Evolutionary conservation across 257 asterid species (phyloP).

Genomic region (Primulina huaijiensis): DNA sequence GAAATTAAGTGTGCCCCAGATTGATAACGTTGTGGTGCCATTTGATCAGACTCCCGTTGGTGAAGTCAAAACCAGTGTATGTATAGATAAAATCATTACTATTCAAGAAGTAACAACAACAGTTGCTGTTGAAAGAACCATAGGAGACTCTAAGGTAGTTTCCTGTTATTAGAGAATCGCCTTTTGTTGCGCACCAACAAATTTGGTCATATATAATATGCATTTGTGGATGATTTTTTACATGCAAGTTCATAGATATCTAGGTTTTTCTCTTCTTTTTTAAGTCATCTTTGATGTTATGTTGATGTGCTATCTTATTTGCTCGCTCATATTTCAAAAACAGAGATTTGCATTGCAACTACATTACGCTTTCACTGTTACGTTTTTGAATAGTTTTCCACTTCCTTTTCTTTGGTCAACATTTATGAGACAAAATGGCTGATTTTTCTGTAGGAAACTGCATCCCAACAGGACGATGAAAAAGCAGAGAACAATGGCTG

Average conservation of each 20-base stretch:
- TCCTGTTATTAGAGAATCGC: slow-evolving; percentile 1
- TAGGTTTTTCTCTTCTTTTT: too few species aligned
- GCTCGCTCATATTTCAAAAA: background rate
- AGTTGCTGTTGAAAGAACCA: slow-evolving; percentile 42
- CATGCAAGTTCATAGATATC: slow-evolving; percentile 1
- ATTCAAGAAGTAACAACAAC: slow-evolving; percentile 58
- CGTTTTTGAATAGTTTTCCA: background rate
- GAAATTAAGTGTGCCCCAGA: slow-evolving; percentile 33
- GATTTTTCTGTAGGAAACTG: slow-evolving; percentile 37
- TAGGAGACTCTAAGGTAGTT: slow-evolving; percentile 46
- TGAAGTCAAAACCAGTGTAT: slow-evolving; percentile 54
- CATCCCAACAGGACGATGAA: slow-evolving; percentile 20
- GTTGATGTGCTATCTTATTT: slow-evolving; percentile 12
- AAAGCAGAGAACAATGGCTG: slow-evolving; percentile 32
- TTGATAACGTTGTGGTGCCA: slow-evolving; percentile 29
- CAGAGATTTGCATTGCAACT: background rate
- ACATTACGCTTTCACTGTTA: background rate
- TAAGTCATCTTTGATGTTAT: background rate
- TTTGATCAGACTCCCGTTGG: slow-evolving; percentile 33
- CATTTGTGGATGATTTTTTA: background rate
- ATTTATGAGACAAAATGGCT: slow-evolving; percentile 13
- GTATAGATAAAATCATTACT: slow-evolving; percentile 65
- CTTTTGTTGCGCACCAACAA: slow-evolving; percentile 13
- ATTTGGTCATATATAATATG: background rate
- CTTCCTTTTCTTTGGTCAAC: background rate